phyloP scores from a whole-genome alignment of 305 asterid genomes.

The Solanum chacoense region DNA sequence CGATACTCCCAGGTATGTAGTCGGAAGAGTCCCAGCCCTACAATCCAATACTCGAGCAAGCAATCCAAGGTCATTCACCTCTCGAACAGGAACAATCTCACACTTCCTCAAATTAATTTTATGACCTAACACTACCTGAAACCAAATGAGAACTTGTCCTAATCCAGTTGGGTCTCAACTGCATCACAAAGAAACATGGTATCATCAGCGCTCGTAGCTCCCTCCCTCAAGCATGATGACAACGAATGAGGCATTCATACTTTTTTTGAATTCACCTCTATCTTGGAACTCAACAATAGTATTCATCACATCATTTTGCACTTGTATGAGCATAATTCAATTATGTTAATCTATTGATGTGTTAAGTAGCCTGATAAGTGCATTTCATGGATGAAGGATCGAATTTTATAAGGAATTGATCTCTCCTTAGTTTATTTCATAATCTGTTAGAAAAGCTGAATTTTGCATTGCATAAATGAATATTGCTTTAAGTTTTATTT shows the following conservation, averaged over 20 bases:
- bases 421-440: not conserved
- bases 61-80: not conserved
- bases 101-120: not conserved
- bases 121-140: not conserved
- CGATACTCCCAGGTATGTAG: not conserved
- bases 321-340: not conserved
- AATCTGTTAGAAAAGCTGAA: not conserved
- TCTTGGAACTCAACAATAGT: not conserved
- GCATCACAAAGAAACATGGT: not conserved
- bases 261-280: not conserved
- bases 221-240: not conserved
- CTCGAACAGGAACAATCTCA: not conserved
- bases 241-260: not conserved
- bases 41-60: not conserved
- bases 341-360: not conserved
- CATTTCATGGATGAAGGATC: not conserved
- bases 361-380: not conserved
- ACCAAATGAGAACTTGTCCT: not conserved
- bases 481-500: not conserved
- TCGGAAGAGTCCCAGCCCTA: not conserved
- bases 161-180: not conserved
- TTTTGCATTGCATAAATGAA: not conserved
- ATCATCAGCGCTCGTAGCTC: not conserved
- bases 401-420: slow-evolving; percentile 4
- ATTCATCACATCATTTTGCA: not conserved